Percentiles rank a stretch among this genome's conserved stretches.
phyloP scores from a whole-genome alignment of 495 filamentous ascomycete species.

The Podospora anserina region DNA sequence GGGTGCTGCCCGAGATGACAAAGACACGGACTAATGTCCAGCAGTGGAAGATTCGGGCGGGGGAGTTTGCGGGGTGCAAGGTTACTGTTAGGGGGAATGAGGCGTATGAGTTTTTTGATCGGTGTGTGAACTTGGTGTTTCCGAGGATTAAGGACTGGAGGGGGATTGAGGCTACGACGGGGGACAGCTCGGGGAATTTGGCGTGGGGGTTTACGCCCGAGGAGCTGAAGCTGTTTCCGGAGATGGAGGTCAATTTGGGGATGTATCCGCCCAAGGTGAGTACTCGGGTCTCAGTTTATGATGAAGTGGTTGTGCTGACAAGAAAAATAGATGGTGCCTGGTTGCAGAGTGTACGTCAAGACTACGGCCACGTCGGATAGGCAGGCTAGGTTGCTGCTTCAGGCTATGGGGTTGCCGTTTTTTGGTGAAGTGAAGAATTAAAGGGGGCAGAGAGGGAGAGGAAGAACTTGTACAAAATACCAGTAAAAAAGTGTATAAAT shows the following conservation, averaged over 20 bases:
- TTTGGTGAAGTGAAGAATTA: conserved; percentile 60
- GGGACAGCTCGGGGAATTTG: conserved; percentile 86
- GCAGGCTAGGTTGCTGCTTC: conserved; percentile 83
- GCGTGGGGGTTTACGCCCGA: conserved; percentile 71
- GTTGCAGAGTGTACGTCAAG: conserved; percentile 80
- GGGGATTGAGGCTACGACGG: conserved; percentile 66
- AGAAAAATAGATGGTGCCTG: conserved; percentile 75
- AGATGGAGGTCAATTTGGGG: conserved; percentile 81
- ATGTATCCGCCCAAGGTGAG: conserved; percentile 28
- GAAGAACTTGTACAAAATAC: background rate
- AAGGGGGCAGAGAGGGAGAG: conserved; percentile 15
- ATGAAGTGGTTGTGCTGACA: background rate
- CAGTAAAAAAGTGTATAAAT: conserved; percentile 1
- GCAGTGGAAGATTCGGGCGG: conserved; percentile 56
- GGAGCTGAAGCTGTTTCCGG: conserved; percentile 77
- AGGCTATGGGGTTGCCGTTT: conserved; percentile 80
- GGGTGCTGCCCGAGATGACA: conserved; percentile 67
- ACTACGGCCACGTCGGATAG: conserved; percentile 85
- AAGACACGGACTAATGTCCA: conserved; percentile 62
- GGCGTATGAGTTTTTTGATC: conserved; percentile 84
- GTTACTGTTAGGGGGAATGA: conserved; percentile 70
- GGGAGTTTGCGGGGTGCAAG: conserved; percentile 62
- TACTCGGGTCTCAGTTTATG: conserved; percentile 23
- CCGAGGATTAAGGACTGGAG: conserved; percentile 93
- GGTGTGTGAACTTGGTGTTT: conserved; percentile 81